Percentiles rank a stretch among this genome's conserved stretches.
These are phyloP conservation scores for Arthrocladium fulminans DNA, from an alignment of 2,329 filamentous ascomycete genomes.

Conservation along the genomic window DNA sequence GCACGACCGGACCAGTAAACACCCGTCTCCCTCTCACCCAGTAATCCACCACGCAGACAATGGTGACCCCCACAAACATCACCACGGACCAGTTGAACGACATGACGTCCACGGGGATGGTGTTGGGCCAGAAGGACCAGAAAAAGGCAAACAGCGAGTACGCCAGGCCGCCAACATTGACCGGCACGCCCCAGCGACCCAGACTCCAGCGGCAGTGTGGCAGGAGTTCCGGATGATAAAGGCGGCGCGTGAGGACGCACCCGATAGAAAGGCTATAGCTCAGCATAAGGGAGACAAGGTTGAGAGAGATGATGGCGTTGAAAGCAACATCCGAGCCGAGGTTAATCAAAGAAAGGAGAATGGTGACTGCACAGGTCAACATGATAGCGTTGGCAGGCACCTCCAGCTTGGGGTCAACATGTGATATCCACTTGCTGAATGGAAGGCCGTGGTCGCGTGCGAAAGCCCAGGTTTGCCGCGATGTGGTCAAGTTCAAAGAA, in stretches of 20 bases:
- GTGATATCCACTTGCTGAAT: conserved; percentile 31
- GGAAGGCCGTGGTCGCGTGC: conserved; percentile 37
- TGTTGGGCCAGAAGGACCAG: conserved; percentile 26
- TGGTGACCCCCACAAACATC: conserved; percentile 14
- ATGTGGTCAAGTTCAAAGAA: conserved; percentile 29
- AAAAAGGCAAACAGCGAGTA: conserved; percentile 27
- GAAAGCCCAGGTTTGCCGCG: conserved; percentile 36
- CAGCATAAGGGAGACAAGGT: conserved; percentile 40
- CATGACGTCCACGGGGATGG: conserved; percentile 13
- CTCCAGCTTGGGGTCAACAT: conserved; percentile 12
- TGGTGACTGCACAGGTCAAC: conserved; percentile 14
- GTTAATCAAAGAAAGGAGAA: conserved; percentile 14
- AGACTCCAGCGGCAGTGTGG: conserved; percentile 39
- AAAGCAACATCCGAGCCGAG: conserved; percentile 18
- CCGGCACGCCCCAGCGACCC: conserved; percentile 35
- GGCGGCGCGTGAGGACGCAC: conserved; percentile 39
- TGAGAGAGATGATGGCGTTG: conserved; percentile 33
- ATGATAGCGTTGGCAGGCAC: conserved; percentile 16
- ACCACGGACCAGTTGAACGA: conserved; percentile 18
- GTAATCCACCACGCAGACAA: conserved; percentile 14
- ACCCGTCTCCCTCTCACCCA: conserved; percentile 15
- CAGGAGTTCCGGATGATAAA: conserved; percentile 31
- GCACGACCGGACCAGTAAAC: conserved; percentile 17
- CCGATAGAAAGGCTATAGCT: conserved; percentile 36
- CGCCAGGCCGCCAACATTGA: conserved; percentile 27